Evolutionary conservation across 2,329 filamentous ascomycete genomes (phyloP).

Genomic region (Penicillium hesseltinei): DNA sequence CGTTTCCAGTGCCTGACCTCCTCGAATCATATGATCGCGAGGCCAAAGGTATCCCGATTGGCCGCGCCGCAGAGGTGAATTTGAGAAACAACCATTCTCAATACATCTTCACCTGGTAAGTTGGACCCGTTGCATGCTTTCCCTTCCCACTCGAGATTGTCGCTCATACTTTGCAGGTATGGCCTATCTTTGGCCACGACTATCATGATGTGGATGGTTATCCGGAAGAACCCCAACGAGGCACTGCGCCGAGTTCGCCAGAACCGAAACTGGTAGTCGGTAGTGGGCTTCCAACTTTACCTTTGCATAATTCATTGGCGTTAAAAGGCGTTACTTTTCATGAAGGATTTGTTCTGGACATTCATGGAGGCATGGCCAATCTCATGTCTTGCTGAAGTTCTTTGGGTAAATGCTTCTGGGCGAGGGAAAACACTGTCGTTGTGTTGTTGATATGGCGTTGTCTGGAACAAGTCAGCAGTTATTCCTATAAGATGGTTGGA

Average conservation of each 20-base stretch:
- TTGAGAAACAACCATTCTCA: slow-evolving; percentile 95
- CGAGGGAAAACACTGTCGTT: slow-evolving; percentile 80
- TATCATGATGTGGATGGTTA: slow-evolving; percentile 94
- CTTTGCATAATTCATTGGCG: slow-evolving; percentile 30
- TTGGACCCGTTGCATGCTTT: slow-evolving; percentile 10
- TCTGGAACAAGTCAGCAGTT: slow-evolving; percentile 51
- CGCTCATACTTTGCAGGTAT: slow-evolving; percentile 62
- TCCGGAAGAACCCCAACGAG: slow-evolving; percentile 79
- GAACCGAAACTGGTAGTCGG: slow-evolving; percentile 67
- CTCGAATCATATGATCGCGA: slow-evolving; percentile 73
- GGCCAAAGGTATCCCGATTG: slow-evolving; percentile 82
- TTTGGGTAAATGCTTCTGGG: slow-evolving; percentile 74
- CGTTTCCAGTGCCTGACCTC: slow-evolving; percentile 67
- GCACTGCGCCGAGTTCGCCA: slow-evolving; percentile 71
- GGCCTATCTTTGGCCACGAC: slow-evolving; percentile 79
- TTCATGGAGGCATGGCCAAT: slow-evolving; percentile 40
- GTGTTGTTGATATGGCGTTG: slow-evolving; percentile 71
- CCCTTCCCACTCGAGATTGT: not conserved
- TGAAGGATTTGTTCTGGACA: not conserved
- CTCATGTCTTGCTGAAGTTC: slow-evolving; percentile 78
- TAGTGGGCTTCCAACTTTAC: slow-evolving; percentile 3
- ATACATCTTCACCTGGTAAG: slow-evolving; percentile 98
- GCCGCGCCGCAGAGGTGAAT: slow-evolving; percentile 83
- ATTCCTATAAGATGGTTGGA: not conserved
- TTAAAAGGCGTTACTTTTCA: slow-evolving; percentile 33